Evolutionary conservation across 1,139 yeast species (phyloP).

Genomic region (Lodderomyces parapsilosis): DNA sequence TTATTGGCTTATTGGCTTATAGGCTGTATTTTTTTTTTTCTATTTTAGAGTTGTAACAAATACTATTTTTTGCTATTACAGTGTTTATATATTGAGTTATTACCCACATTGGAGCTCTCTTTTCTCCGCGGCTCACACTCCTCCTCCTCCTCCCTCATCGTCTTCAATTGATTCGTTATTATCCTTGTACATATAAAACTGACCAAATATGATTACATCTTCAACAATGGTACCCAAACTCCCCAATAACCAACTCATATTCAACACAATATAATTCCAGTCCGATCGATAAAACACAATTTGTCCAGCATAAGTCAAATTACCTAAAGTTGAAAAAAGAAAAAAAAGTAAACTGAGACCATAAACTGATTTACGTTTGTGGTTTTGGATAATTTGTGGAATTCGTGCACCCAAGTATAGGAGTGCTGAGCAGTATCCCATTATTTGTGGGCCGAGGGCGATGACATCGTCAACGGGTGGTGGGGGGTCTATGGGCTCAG

Average conservation of each 20-base stretch:
- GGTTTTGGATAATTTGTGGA: conserved; percentile 76
- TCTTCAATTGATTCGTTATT: conserved; percentile 12
- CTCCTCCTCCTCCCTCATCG: neutral
- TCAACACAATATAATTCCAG: conserved; percentile 55
- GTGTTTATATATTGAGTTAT: too few relatives aligned
- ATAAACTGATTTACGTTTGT: conserved; percentile 64
- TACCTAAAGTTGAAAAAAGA: conserved; percentile 72
- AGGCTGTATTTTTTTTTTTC: too few relatives aligned
- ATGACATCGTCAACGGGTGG: conserved; percentile 20
- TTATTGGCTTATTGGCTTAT: too few relatives aligned
- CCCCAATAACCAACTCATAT: conserved; percentile 74
- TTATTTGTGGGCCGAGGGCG: conserved; percentile 60
- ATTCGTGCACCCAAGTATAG: conserved; percentile 75
- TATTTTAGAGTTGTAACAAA: too few relatives aligned
- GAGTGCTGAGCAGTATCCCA: conserved; percentile 71
- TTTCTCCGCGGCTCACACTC: neutral
- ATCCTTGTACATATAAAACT: conserved; percentile 58
- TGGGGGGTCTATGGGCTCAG: conserved; percentile 12
- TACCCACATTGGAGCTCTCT: too few relatives aligned
- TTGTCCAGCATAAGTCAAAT: conserved; percentile 74
- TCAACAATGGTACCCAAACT: conserved; percentile 72
- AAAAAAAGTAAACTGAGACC: conserved; percentile 77
- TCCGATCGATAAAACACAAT: conserved; percentile 67
- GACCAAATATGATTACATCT: conserved; percentile 61
- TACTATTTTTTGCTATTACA: too few relatives aligned